Evolutionary conservation across 768 basidiomycete genomes (phyloP), one percentile per base, ranked within the genome.

Genomic region (Cyclocybe cylindracea): DNA sequence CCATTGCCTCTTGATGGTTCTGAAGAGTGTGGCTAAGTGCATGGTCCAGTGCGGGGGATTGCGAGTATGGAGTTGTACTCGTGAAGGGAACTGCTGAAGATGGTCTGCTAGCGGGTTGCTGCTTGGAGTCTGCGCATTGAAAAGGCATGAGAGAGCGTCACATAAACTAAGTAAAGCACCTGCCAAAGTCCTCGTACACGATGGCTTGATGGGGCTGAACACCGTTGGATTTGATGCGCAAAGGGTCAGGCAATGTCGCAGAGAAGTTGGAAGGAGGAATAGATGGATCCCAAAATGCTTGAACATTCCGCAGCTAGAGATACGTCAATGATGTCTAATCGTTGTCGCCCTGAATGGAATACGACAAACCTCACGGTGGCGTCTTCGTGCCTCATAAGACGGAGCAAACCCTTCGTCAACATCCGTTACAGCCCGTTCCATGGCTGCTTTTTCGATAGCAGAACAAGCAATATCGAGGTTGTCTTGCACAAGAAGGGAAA

Each of bases 141-240:
- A 77, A 85, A 53, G 8, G 31, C 39, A 50, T 9, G 57, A 43
- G 50, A 57, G 64, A 50, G 61, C 56, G 51, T 38, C 32, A 39
- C n/a, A 31, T 33, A 16, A 48, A 19, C 29, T 14, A 43, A 31
- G 10, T 9, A 10, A 37, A n/a, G 19, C 8, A 13, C 50, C 35
- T 55, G 84, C 93, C 87, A 58, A 99, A 98, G 65, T 99, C 97
- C 60, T 98, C 94, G 70, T 99, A 99, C 9, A 99, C 94, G 42
- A 83, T 82, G 34, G 86, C 71, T 68, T 99, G 97, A 57, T 86
- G 83, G 14, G 80, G 74, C 55, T 91, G 87, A 8, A 99, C 74
- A 36, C 97, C 97, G 39, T 77, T 84, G 9, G 85, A 76, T 62
- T 91, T 89, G 66, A 98, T 83, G 35, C 94, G 84, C 43, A 99